These are phyloP conservation scores for Peniophora sp. DNA, from an alignment of 1,284 basidiomycete species.

Conservation along the genomic window DNA sequence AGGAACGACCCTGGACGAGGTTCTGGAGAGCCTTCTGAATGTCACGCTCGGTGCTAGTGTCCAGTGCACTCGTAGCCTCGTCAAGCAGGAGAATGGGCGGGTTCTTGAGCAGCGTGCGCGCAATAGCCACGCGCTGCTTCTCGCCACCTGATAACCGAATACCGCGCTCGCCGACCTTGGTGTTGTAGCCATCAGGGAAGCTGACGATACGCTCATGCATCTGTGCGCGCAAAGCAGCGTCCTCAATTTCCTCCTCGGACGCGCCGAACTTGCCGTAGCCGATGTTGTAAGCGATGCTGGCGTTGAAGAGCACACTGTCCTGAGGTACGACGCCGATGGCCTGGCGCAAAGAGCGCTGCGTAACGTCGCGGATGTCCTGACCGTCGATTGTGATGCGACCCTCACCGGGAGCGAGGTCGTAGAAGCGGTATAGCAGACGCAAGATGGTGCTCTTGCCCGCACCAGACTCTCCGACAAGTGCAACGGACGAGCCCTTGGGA, in stretches of 20 bases:
- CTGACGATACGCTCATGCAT: conserved; percentile 74
- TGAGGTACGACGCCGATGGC: conserved; percentile 82
- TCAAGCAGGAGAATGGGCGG: conserved; percentile 80
- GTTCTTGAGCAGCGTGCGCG: conserved; percentile 79
- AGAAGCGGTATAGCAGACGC: conserved; percentile 83
- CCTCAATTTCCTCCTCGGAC: conserved; percentile 59
- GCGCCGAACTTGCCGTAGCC: conserved; percentile 69
- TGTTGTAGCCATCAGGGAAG: conserved; percentile 80
- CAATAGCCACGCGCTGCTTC: conserved; percentile 83
- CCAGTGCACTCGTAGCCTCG: conserved; percentile 77
- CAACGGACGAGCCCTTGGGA: conserved; percentile 73
- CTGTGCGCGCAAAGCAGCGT: conserved; percentile 69
- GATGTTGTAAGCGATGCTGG: conserved; percentile 72
- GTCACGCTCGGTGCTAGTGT: conserved; percentile 78
- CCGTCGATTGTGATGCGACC: conserved; percentile 77
- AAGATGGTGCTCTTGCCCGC: conserved; percentile 79
- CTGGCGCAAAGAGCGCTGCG: conserved; percentile 69
- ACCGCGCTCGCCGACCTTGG: conserved; percentile 76
- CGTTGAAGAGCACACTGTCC: conserved; percentile 80
- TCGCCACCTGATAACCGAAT: conserved; percentile 75
- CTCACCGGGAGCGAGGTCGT: conserved; percentile 72
- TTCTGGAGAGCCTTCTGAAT: conserved; percentile 79
- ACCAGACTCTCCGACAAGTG: conserved; percentile 77
- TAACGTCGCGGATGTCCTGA: conserved; percentile 79
- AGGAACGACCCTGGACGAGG: conserved; percentile 62